Conservation (phyloP, 2,329 filamentous ascomycete genomes). For the Cladophialophora bantiana region DNA sequence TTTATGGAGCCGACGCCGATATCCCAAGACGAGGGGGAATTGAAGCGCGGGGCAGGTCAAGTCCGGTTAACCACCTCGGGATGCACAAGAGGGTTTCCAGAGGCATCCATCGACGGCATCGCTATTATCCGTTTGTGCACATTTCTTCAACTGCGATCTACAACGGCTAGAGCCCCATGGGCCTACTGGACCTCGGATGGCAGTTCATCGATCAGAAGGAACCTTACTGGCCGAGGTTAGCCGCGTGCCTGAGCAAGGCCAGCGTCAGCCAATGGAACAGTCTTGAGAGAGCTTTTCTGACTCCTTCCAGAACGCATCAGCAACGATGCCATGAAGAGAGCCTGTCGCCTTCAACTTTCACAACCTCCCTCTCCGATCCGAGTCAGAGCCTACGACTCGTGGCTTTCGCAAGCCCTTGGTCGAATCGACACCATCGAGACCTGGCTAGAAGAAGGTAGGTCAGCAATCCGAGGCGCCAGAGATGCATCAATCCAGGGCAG, state of each 20-base stretch:
- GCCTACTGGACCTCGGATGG: neutral
- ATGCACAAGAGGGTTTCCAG: neutral
- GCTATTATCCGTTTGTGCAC: neutral
- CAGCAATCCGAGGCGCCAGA: neutral
- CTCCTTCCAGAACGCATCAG: neutral
- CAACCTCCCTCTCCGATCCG: neutral
- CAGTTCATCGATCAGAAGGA: neutral
- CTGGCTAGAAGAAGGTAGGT: neutral
- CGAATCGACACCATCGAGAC: conserved; percentile 3
- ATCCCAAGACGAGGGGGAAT: neutral
- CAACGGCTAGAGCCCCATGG: neutral
- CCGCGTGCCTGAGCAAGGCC: neutral
- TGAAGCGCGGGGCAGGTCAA: neutral
- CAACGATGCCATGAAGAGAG: neutral
- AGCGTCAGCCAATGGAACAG: neutral
- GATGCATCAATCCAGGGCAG: neutral
- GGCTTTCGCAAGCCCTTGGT: neutral
- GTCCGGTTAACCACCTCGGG: neutral
- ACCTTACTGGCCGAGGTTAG: conserved; percentile 3
- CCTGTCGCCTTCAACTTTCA: neutral
- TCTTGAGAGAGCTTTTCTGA: neutral
- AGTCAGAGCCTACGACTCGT: conserved; percentile 3
- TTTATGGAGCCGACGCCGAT: neutral
- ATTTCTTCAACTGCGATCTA: neutral
- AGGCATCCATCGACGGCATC: conserved; percentile 1